Evolutionary conservation across 106 monocot species (phyloP), one percentile per base, ranked within the genome.

Genomic region (Amphibolis antarctica): DNA sequence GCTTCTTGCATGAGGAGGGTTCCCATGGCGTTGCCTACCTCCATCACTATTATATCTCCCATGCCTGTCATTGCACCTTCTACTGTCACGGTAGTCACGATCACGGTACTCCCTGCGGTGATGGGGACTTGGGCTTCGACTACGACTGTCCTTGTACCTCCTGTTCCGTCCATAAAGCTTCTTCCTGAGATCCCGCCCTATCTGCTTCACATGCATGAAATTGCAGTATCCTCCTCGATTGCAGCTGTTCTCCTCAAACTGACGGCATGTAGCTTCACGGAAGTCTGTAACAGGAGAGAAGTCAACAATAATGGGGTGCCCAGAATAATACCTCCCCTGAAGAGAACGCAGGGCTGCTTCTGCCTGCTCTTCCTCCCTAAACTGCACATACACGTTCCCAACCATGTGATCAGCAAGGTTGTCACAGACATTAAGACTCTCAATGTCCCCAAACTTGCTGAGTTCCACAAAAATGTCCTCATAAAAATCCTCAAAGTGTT

Each of bases 361-460:
- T 0, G 86, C 79, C 53, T 86, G 79, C 22, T 86, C 86, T 56
- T 82, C 86, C 53, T 86, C 86, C 42, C 62, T 76, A 48, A 82
- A 86, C 64, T 86, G 86, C 17, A 86, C 79, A 60, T 86, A 86
- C 5, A 86, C 86, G 66, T 86, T 86, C 29, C 86, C 86, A 44
- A 86, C 79, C 86, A 86, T 82, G 68, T 86, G 82, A 70, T 86
- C 86, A 15, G 86, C 81, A 54, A 86, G 86, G 64, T 86, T 86
- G 31, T 86, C 86, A 24, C 86, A 82, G 4, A 86, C 76, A 59
- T 86, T 86, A 29, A 86, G 82, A 31, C 74, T 79, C 71, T 86
- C 86, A 28, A 86, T 67, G 48, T 86, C 79, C 12, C 86, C 86
- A 74, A 70, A 82, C 67, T 86, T 86, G 72, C 64, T 76, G 50